phyloP scores from a whole-genome alignment of 202 grass and related monocot species.

The Bolboschoenoplectus hybrid region DNA sequence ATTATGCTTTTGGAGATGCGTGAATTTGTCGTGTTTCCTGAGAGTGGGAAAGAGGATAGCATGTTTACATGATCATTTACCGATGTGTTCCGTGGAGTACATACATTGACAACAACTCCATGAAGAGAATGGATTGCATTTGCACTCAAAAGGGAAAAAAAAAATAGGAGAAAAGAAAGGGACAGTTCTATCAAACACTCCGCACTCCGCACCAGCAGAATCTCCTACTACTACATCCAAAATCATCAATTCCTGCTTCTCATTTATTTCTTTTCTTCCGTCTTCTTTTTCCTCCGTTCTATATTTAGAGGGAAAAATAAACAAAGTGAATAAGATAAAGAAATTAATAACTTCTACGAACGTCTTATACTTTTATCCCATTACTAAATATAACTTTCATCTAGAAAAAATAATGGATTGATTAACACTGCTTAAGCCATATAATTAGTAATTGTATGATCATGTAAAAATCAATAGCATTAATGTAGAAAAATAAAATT shows the following conservation, averaged over 20 bases:
- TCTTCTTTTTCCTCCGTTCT: too few relatives aligned
- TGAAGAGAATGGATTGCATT: background rate
- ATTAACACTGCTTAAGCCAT: too few relatives aligned
- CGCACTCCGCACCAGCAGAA: background rate
- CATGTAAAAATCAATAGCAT: too few relatives aligned
- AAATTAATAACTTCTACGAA: too few relatives aligned
- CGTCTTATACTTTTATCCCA: too few relatives aligned
- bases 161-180: background rate
- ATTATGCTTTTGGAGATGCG: background rate
- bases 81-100: background rate
- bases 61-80: background rate
- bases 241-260: background rate
- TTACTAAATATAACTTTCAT: too few relatives aligned
- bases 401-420: too few relatives aligned
- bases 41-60: background rate
- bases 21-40: background rate
- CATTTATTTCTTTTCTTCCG: too few relatives aligned
- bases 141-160: background rate
- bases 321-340: too few relatives aligned
- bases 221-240: background rate
- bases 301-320: too few relatives aligned
- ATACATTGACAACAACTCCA: background rate
- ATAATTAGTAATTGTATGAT: too few relatives aligned
- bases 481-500: too few relatives aligned
- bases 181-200: background rate